Conservation (phyloP, 2,329 filamentous ascomycete species). For the Pseudodiploospora longispora region DNA sequence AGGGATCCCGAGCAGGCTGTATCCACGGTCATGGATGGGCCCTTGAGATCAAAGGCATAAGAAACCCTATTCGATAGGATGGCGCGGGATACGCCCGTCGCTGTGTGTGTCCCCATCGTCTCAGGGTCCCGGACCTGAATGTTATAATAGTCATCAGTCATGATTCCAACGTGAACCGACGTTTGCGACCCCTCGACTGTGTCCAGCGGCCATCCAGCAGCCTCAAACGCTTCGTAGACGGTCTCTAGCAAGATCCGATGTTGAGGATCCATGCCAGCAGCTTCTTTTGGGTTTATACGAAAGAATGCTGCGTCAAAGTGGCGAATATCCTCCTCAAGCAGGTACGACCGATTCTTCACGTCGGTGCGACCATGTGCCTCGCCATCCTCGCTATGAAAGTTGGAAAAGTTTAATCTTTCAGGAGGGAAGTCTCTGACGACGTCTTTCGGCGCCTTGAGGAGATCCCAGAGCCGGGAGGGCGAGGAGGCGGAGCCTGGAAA, state of each 20-base stretch:
- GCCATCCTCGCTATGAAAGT: conserved; percentile 20
- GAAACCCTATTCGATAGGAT: conserved; percentile 21
- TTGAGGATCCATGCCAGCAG: conserved; percentile 34
- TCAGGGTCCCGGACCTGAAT: conserved; percentile 8
- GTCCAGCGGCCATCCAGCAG: conserved; percentile 23
- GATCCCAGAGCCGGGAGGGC: conserved; percentile 27
- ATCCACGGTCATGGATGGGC: conserved; percentile 21
- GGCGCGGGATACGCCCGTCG: conserved; percentile 21
- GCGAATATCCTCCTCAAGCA: conserved; percentile 27
- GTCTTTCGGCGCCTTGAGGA: conserved; percentile 20
- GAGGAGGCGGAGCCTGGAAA: conserved; percentile 26
- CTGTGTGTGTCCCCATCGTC: conserved; percentile 8
- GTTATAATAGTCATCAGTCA: conserved; percentile 13
- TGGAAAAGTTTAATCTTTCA: conserved; percentile 17
- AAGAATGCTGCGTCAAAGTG: conserved; percentile 31
- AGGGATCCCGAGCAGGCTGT: conserved; percentile 26
- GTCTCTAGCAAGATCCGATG: conserved; percentile 32
- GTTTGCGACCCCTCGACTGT: conserved; percentile 11
- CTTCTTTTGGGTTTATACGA: conserved; percentile 29
- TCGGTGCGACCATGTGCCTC: conserved; percentile 18
- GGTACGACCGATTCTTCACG: conserved; percentile 23
- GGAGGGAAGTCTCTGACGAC: conserved; percentile 20
- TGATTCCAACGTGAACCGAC: conserved; percentile 19
- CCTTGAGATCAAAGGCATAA: conserved; percentile 10
- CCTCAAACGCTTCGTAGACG: conserved; percentile 31